Evolutionary conservation across 371 early-diverging fungal genomes (phyloP).

Genomic region (Mucor lusitanicus): DNA sequence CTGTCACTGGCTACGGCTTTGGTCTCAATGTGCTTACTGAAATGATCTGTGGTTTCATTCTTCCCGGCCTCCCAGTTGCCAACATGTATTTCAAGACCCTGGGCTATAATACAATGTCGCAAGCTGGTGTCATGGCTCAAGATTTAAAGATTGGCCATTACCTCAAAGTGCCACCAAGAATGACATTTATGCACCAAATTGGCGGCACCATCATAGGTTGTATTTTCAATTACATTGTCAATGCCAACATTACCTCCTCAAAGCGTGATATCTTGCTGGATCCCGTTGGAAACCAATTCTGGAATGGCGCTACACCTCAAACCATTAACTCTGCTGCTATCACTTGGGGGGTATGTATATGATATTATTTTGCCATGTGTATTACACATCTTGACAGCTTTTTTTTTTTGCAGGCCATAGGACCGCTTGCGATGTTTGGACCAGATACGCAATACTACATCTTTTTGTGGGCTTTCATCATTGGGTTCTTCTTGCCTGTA

Average conservation of each 20-base stretch:
- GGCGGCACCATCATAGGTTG: conserved; percentile 62
- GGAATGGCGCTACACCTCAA: conserved; percentile 54
- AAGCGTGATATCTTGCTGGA: conserved; percentile 45
- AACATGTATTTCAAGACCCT: conserved; percentile 56
- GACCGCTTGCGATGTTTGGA: conserved; percentile 72
- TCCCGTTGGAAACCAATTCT: conserved; percentile 49
- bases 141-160: conserved; percentile 77
- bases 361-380: too few relatives aligned
- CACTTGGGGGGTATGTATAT: conserved; percentile 58
- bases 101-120: conserved; percentile 57
- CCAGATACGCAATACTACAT: conserved; percentile 62
- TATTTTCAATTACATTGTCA: conserved; percentile 58
- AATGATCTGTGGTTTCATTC: conserved; percentile 51
- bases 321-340: conserved; percentile 62
- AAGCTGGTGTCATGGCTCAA: conserved; percentile 54
- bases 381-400: too few relatives aligned
- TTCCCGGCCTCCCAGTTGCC: conserved; percentile 56
- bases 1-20: conserved; percentile 39
- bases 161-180: conserved; percentile 74
- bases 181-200: conserved; percentile 62
- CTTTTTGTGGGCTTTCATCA: conserved; percentile 50
- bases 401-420: too few relatives aligned
- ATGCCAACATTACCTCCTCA: conserved; percentile 39
- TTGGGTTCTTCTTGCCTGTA: conserved; percentile 33
- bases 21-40: conserved; percentile 69